These are phyloP conservation scores for Neurospora sp. DNA, from an alignment of 495 filamentous ascomycete genomes.

Conservation along the genomic window DNA sequence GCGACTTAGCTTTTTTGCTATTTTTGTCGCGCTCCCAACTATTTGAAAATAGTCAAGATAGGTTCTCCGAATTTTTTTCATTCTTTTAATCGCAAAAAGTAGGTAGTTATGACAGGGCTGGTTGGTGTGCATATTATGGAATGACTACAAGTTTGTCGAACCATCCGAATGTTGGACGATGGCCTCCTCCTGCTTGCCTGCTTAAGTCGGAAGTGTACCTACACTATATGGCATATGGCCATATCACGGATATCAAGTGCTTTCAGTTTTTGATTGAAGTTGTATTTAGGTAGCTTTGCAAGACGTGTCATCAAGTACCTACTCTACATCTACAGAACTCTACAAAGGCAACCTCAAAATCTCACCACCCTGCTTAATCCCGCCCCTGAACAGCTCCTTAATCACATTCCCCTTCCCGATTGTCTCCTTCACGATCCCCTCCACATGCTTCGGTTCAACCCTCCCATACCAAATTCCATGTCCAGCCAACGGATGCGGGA, in stretches of 20 bases:
- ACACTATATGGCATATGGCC: too few relatives aligned
- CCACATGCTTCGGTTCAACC: slow-evolving; percentile 75
- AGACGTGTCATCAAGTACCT: too few relatives aligned
- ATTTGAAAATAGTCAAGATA: neutral
- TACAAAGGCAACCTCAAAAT: slow-evolving; percentile 29
- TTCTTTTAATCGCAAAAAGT: too few relatives aligned
- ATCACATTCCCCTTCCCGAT: slow-evolving; percentile 63
- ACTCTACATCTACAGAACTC: neutral
- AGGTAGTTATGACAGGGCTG: too few relatives aligned
- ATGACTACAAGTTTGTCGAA: too few relatives aligned
- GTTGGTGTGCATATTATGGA: too few relatives aligned
- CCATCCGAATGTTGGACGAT: too few relatives aligned
- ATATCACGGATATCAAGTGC: too few relatives aligned
- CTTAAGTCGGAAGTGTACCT: too few relatives aligned
- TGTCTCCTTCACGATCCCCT: slow-evolving; percentile 77
- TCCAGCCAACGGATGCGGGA: slow-evolving; percentile 55
- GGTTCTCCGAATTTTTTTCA: neutral
- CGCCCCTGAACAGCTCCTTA: slow-evolving; percentile 62
- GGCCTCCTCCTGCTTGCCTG: too few relatives aligned
- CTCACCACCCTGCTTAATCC: slow-evolving; percentile 36
- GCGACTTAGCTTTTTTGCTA: neutral
- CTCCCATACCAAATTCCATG: slow-evolving; percentile 91
- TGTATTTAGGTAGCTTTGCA: too few relatives aligned
- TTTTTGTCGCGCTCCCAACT: neutral
- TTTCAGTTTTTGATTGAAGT: too few relatives aligned